These are phyloP conservation scores for Arxiozyma bovina DNA, from an alignment of 1,139 yeast genomes.

Conservation along the genomic window DNA sequence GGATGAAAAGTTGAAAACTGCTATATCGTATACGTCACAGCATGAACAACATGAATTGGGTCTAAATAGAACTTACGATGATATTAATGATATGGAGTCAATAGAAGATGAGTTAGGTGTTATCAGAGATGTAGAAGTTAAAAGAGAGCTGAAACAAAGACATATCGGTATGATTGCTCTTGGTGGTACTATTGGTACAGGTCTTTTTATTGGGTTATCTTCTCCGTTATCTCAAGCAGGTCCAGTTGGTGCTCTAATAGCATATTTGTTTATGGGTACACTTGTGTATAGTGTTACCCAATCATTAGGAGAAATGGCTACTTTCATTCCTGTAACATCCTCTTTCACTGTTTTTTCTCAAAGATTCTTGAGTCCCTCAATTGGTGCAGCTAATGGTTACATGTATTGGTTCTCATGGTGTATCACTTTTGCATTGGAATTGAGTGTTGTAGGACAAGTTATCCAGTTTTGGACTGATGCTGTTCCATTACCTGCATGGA, in stretches of 20 bases:
- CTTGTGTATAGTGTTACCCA: slow-evolving; percentile 60
- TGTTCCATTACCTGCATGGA: slow-evolving; percentile 66
- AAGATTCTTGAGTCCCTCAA: slow-evolving; percentile 46
- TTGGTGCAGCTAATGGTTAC: slow-evolving; percentile 80
- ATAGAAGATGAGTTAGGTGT: slow-evolving; percentile 12
- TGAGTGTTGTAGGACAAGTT: slow-evolving; percentile 74
- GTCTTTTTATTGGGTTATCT: slow-evolving; percentile 51
- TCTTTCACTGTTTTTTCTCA: slow-evolving; percentile 52
- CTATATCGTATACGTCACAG: neutral
- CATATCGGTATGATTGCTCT: slow-evolving; percentile 58
- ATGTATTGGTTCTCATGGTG: slow-evolving; percentile 87
- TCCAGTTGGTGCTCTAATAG: slow-evolving; percentile 59
- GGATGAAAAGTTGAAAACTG: neutral
- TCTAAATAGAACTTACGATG: neutral
- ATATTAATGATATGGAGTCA: neutral
- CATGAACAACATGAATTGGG: neutral
- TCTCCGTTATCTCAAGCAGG: slow-evolving; percentile 54
- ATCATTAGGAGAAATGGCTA: slow-evolving; percentile 69
- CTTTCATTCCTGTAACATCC: slow-evolving; percentile 60
- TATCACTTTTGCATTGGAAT: slow-evolving; percentile 73
- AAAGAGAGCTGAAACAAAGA: slow-evolving; percentile 47
- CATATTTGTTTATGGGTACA: slow-evolving; percentile 58
- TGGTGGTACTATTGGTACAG: slow-evolving; percentile 67
- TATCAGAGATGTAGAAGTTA: slow-evolving; percentile 33
- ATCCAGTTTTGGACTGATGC: slow-evolving; percentile 66